Conservation (phyloP, 768 basidiomycete species). For the Melanogaster broomeanus region DNA sequence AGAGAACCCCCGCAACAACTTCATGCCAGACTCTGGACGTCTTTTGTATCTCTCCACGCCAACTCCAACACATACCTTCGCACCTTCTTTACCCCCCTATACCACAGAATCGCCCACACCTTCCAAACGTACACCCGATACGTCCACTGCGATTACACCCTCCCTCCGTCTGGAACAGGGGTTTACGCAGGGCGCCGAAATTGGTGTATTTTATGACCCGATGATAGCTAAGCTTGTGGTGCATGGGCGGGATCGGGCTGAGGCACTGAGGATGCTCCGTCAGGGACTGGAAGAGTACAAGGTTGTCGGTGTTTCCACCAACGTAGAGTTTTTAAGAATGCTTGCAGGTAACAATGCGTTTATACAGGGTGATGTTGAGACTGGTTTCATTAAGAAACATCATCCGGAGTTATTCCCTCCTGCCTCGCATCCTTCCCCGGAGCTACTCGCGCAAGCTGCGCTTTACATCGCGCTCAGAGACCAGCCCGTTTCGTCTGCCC, state of each 20-base stretch:
- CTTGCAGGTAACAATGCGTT: conserved; percentile 81
- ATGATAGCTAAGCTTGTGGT: conserved; percentile 93
- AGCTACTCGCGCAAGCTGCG: conserved; percentile 76
- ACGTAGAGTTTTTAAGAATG: conserved; percentile 82
- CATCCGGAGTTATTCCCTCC: conserved; percentile 79
- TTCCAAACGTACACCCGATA: conserved; percentile 22
- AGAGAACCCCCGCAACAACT: conserved; percentile 90
- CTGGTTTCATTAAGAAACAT: conserved; percentile 94
- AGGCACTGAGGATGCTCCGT: conserved; percentile 79
- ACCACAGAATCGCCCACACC: conserved; percentile 22
- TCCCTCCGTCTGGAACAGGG: conserved; percentile 89
- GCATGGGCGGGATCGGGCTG: conserved; percentile 79
- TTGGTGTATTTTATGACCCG: conserved; percentile 89
- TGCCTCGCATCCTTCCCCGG: conserved; percentile 54
- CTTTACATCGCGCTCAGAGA: conserved; percentile 75
- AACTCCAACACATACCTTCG: conserved; percentile 67
- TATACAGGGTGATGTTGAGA: conserved; percentile 79
- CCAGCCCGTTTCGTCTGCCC: conserved; percentile 33
- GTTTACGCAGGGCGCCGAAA: conserved; percentile 75
- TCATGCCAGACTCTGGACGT: conserved; percentile 87
- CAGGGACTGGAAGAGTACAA: conserved; percentile 86
- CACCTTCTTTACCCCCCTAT: conserved; percentile 43
- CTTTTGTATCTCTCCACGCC: conserved; percentile 84
- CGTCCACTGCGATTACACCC: conserved; percentile 41
- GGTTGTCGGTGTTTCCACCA: conserved; percentile 90